Conservation (phyloP, 2,329 filamentous ascomycete genomes). For the Ilyonectria mors-panacis region DNA sequence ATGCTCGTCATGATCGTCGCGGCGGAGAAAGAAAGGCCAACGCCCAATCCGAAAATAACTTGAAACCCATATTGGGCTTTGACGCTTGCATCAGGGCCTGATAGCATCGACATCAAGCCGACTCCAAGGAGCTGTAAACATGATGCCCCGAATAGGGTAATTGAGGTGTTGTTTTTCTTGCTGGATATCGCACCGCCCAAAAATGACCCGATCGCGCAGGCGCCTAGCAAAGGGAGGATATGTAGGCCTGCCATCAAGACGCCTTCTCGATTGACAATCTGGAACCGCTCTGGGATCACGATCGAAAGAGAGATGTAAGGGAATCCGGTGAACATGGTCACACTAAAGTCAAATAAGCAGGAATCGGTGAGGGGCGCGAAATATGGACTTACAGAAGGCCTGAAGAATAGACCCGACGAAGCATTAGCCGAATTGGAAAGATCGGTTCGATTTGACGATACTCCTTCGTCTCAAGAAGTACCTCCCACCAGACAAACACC, state of each 20-base stretch:
- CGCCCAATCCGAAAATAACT: slow-evolving; percentile 70
- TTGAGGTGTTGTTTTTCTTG: slow-evolving; percentile 67
- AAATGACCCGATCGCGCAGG: slow-evolving; percentile 71
- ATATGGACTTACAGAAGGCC: slow-evolving; percentile 62
- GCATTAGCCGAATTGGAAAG: slow-evolving; percentile 66
- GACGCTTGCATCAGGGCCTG: slow-evolving; percentile 49
- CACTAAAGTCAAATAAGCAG: slow-evolving; percentile 53
- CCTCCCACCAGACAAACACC: slow-evolving; percentile 67
- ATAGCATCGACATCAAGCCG: slow-evolving; percentile 64
- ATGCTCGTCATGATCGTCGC: slow-evolving; percentile 72
- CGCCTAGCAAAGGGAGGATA: slow-evolving; percentile 70
- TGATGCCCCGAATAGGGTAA: slow-evolving; percentile 65
- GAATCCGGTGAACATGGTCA: slow-evolving; percentile 71
- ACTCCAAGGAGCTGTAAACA: slow-evolving; percentile 68
- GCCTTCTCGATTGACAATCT: slow-evolving; percentile 69
- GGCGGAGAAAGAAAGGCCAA: slow-evolving; percentile 70
- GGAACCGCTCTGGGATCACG: slow-evolving; percentile 72
- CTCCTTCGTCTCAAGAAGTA: slow-evolving; percentile 57
- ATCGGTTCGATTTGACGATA: slow-evolving; percentile 65
- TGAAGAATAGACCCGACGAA: slow-evolving; percentile 65
- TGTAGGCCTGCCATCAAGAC: slow-evolving; percentile 70
- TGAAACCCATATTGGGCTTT: slow-evolving; percentile 68
- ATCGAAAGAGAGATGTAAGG: slow-evolving; percentile 72
- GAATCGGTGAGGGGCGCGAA: not conserved
- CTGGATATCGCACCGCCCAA: slow-evolving; percentile 68